These are phyloP conservation scores for Bolboschoenoplectus hybrid DNA, from an alignment of 202 grass and related monocot species.

Conservation along the genomic window DNA sequence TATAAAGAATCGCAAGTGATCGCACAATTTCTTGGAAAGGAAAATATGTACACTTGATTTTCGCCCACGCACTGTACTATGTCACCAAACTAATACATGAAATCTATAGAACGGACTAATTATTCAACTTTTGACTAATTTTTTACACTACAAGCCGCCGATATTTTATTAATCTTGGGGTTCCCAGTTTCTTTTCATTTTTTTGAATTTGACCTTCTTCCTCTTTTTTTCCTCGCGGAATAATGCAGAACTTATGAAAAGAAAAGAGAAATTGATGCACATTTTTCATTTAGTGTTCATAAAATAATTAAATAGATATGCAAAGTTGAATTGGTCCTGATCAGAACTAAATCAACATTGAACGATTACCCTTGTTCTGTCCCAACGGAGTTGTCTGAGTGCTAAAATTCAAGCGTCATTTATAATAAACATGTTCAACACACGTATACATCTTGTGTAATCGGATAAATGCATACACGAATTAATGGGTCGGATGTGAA, in stretches of 20 bases:
- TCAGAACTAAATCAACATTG: not conserved
- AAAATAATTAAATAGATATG: not conserved
- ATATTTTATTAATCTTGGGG: no score
- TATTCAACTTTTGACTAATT: not conserved
- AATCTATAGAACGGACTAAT: not conserved
- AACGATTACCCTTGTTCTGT: not conserved
- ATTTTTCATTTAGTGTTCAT: not conserved
- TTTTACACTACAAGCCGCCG: not conserved
- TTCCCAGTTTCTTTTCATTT: not conserved
- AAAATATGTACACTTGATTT: not conserved
- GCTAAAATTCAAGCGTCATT: no score
- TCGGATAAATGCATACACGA: no score
- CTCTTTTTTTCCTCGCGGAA: not conserved
- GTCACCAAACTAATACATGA: not conserved
- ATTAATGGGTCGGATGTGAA: no score
- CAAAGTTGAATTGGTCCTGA: not conserved
- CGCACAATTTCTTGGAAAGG: not conserved
- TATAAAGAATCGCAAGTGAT: not conserved
- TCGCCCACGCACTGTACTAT: no score
- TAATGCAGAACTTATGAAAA: not conserved
- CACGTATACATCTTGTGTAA: no score
- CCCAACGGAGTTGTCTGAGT: no score
- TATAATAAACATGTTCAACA: no score
- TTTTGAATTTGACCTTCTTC: not conserved
- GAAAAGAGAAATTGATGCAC: not conserved